Conservation (phyloP, 2,329 filamentous ascomycete genomes). For the Karstenula rhodostoma region DNA sequence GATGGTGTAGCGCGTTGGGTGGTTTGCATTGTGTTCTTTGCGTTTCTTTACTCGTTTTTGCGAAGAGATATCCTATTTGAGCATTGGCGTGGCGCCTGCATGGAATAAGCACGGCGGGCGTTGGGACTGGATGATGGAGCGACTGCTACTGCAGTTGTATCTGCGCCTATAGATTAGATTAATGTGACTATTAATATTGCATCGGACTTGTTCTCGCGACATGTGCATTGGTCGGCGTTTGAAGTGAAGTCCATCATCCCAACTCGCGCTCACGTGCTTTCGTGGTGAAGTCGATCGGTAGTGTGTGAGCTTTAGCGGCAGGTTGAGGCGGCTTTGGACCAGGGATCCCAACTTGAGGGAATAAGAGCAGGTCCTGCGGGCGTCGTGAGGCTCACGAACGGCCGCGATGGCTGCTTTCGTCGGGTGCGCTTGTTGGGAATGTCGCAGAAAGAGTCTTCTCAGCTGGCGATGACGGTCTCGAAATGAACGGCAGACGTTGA, state of each 20-base stretch:
- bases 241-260: not conserved
- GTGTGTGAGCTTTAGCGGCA: not conserved
- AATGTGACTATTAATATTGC: not conserved
- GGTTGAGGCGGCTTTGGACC: not conserved
- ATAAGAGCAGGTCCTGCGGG: not conserved
- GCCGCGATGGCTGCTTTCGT: not conserved
- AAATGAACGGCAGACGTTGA: not conserved
- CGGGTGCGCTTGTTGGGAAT: not conserved
- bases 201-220: not conserved
- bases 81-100: not conserved
- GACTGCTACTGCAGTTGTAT: not conserved
- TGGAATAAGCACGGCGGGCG: not conserved
- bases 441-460: not conserved
- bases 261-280: not conserved
- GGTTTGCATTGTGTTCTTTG: not conserved
- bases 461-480: not conserved
- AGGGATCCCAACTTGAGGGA: not conserved
- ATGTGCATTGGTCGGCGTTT: not conserved
- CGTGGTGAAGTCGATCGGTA: not conserved
- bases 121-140: not conserved
- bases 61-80: not conserved
- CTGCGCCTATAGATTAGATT: not conserved
- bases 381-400: not conserved
- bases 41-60: not conserved
- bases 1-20: not conserved